phyloP scores from a whole-genome alignment of 1,284 basidiomycete species.

The Ustilago xerochloae region DNA sequence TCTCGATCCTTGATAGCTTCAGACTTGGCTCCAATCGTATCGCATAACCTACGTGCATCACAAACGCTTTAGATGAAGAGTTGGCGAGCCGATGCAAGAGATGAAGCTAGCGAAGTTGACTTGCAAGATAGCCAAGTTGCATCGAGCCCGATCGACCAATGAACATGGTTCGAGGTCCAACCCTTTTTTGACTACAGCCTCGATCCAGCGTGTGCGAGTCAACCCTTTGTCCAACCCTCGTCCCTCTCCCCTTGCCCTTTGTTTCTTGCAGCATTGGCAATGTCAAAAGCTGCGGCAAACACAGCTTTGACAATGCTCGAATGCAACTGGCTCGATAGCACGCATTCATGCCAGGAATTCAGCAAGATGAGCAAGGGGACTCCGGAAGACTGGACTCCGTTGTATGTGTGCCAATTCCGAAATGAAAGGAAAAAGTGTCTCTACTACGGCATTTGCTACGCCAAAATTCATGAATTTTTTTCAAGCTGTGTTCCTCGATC shows the following conservation, averaged over 20 bases:
- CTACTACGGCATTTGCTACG: neutral
- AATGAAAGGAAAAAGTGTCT: neutral
- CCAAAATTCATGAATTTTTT: neutral
- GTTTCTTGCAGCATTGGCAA: neutral
- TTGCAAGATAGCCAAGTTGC: too few species aligned
- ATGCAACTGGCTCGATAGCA: too few species aligned
- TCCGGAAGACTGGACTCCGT: neutral
- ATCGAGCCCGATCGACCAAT: constrained; percentile 9
- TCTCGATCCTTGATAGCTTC: neutral
- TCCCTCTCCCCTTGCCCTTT: too few species aligned
- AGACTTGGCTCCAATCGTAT: neutral
- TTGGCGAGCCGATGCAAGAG: too few species aligned
- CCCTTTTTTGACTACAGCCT: constrained; percentile 4
- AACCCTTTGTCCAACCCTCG: neutral
- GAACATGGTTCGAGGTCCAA: constrained; percentile 12
- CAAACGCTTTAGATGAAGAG: too few species aligned
- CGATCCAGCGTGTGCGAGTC: too few species aligned
- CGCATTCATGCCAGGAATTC: constrained; percentile 5
- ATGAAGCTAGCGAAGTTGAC: too few species aligned
- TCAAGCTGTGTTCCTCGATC: constrained; percentile 7
- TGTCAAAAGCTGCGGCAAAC: neutral
- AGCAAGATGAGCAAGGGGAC: constrained; percentile 5
- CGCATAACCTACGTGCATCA: too few species aligned
- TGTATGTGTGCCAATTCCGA: too few species aligned
- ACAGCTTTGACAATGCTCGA: neutral